Conservation (phyloP, 495 filamentous ascomycete species). For the Talaromyces proteolyticus region DNA sequence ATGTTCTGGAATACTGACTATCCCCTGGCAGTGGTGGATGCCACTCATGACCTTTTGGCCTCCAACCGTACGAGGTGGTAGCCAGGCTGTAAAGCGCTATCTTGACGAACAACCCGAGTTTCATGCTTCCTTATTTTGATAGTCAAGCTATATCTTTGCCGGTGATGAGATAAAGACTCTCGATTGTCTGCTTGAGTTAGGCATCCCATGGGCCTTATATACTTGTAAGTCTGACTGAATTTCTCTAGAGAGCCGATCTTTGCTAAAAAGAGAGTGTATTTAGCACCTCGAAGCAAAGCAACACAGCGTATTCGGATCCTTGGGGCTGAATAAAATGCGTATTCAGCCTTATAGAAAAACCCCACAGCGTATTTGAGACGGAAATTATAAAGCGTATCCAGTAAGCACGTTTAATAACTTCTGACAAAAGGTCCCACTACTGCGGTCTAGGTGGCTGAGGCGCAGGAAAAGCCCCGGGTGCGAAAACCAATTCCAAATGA, state of each 20-base stretch:
- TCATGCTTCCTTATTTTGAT: constrained; percentile 1
- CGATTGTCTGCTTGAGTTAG: background rate
- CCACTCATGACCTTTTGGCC: constrained; percentile 3
- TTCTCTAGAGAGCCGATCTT: too few relatives aligned
- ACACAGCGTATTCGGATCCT: background rate
- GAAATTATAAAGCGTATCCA: background rate
- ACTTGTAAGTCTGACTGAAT: background rate
- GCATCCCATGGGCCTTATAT: background rate
- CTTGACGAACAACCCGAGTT: background rate
- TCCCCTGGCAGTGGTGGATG: constrained; percentile 3
- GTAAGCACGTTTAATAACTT: background rate
- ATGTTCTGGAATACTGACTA: background rate
- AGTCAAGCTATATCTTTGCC: background rate
- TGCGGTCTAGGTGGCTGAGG: background rate
- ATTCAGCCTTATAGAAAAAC: background rate
- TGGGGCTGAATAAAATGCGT: background rate
- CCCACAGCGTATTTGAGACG: background rate
- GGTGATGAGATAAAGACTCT: too few relatives aligned
- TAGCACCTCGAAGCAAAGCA: background rate
- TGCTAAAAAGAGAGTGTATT: background rate
- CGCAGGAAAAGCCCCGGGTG: background rate
- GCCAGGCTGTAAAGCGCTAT: background rate
- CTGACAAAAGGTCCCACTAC: background rate
- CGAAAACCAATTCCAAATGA: background rate
- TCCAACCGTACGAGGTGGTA: background rate